Conservation (phyloP, 495 filamentous ascomycete genomes). For the Penicillium odoratum region DNA sequence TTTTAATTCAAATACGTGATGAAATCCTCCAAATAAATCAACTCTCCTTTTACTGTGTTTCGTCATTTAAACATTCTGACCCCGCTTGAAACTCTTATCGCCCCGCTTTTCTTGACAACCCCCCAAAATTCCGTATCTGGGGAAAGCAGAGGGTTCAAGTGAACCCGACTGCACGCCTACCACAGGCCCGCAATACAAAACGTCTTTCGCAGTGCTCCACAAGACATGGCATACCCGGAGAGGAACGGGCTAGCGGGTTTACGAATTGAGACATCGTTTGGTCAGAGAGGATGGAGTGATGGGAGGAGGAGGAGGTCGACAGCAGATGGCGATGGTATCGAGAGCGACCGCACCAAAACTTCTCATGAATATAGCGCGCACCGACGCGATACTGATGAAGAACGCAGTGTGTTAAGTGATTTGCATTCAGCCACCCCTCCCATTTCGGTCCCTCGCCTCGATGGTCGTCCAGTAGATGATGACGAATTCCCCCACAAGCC, state of each 20-base stretch:
- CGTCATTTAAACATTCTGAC: conserved; percentile 4
- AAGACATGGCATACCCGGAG: conserved; percentile 45
- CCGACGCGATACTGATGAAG: conserved; percentile 48
- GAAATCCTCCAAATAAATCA: neutral
- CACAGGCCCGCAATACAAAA: conserved; percentile 17
- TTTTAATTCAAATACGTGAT: neutral
- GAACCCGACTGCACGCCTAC: conserved; percentile 29
- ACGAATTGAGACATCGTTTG: conserved; percentile 47
- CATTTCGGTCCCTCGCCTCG: conserved; percentile 46
- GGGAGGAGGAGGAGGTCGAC: conserved; percentile 27
- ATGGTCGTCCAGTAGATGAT: conserved; percentile 27
- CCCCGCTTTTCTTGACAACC: conserved; percentile 20
- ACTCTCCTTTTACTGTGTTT: neutral
- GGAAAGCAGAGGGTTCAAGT: conserved; percentile 24
- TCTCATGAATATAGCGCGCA: conserved; percentile 42
- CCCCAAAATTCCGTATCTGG: conserved; percentile 7
- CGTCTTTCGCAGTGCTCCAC: conserved; percentile 18
- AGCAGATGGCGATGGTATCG: conserved; percentile 42
- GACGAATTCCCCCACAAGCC: conserved; percentile 43
- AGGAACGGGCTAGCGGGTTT: conserved; percentile 39
- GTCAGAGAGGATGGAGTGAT: conserved; percentile 31
- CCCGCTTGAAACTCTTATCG: conserved; percentile 24
- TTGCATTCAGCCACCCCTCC: conserved; percentile 49
- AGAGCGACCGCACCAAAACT: conserved; percentile 45
- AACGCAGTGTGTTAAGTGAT: conserved; percentile 45